Conservation (phyloP, 2,329 filamentous ascomycete genomes). For the Aspergillus sp. region DNA sequence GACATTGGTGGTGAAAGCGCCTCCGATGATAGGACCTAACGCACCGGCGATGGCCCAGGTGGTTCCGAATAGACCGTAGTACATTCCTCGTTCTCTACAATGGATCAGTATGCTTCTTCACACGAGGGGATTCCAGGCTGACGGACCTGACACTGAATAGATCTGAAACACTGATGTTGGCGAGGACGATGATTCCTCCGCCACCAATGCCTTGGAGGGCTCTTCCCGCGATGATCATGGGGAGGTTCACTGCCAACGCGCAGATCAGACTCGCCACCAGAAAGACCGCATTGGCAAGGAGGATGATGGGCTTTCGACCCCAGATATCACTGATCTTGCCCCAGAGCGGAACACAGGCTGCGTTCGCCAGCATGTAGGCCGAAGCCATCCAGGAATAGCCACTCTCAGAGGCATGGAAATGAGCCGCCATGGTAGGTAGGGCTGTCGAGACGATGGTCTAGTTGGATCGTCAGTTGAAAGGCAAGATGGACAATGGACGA, state of each 20-base stretch:
- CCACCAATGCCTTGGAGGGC: constrained; percentile 64
- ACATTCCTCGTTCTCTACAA: constrained; percentile 54
- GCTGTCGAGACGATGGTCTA: constrained; percentile 48
- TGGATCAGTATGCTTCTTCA: constrained; percentile 7
- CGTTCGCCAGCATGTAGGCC: constrained; percentile 46
- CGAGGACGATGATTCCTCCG: constrained; percentile 62
- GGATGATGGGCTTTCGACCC: constrained; percentile 62
- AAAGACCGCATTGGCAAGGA: constrained; percentile 61
- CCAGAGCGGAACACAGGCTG: constrained; percentile 56
- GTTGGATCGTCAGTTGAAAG: constrained; percentile 9
- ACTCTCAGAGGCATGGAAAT: constrained; percentile 43
- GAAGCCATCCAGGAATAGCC: constrained; percentile 51
- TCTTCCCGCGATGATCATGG: constrained; percentile 62
- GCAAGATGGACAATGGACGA: neutral
- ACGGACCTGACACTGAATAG: constrained; percentile 58
- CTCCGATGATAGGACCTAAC: constrained; percentile 62
- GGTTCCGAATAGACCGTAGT: constrained; percentile 61
- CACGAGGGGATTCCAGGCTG: neutral
- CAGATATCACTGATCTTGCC: constrained; percentile 67
- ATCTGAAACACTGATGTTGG: constrained; percentile 64
- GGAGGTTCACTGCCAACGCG: constrained; percentile 56
- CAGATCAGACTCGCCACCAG: constrained; percentile 62
- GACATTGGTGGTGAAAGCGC: constrained; percentile 58
- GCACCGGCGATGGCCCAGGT: constrained; percentile 62
- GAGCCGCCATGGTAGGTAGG: constrained; percentile 43